phyloP scores from a whole-genome alignment of 441 rosid species.

The Heliophila coronopifolia region DNA sequence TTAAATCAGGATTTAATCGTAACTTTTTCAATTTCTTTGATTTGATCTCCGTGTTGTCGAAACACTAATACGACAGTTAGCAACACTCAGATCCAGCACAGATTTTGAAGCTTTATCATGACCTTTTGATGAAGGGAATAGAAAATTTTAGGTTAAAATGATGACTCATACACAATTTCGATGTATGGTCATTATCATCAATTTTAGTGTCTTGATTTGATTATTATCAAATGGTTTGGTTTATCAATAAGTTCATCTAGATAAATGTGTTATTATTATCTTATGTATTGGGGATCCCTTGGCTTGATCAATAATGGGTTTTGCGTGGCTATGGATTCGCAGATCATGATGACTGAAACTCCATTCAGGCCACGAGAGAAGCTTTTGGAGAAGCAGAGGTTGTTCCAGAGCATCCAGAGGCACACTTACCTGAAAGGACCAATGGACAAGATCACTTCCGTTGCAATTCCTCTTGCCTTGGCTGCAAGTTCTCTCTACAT shows the following conservation, averaged over 20 bases:
- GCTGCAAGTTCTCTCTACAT: conserved; percentile 48
- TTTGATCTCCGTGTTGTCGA: neutral
- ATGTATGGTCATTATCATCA: neutral
- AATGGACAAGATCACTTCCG: conserved; percentile 63
- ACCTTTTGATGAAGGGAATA: neutral
- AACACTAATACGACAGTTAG: neutral
- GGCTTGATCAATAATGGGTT: neutral
- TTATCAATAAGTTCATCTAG: neutral
- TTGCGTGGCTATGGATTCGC: neutral
- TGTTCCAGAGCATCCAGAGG: conserved; percentile 57
- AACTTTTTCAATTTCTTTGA: neutral
- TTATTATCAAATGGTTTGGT: neutral
- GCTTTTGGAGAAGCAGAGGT: conserved; percentile 66
- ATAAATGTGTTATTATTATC: neutral
- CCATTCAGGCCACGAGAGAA: conserved; percentile 78
- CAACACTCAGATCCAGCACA: conserved; percentile 14
- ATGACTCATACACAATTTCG: neutral
- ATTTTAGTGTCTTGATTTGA: neutral
- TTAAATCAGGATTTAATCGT: neutral
- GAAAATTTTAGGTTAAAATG: conserved; percentile 2
- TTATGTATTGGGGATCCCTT: neutral
- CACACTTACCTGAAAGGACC: conserved; percentile 77
- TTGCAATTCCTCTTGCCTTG: conserved; percentile 67
- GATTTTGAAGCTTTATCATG: neutral
- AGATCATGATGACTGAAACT: conserved; percentile 47